Evolutionary conservation across 2,329 filamentous ascomycete genomes (phyloP).

Genomic region (Bipolaris victoriae): DNA sequence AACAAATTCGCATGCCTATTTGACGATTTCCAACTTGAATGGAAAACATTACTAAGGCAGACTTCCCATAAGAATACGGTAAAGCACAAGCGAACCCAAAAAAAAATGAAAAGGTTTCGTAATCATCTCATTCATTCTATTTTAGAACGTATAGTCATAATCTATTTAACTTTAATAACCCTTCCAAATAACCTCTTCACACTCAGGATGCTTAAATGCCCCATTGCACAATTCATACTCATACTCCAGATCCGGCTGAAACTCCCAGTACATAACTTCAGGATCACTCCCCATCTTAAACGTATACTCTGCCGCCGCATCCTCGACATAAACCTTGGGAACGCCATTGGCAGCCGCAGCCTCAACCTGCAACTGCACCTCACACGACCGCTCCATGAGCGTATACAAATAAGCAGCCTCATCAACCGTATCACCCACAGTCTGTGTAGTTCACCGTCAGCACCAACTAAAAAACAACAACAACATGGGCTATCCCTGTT

Average conservation of each 20-base stretch:
- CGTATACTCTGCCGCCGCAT: conserved; percentile 62
- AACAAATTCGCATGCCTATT: too few relatives aligned
- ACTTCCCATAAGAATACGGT: too few relatives aligned
- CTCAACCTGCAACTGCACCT: conserved; percentile 71
- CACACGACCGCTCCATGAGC: conserved; percentile 71
- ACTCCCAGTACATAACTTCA: conserved; percentile 59
- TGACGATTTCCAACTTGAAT: too few relatives aligned
- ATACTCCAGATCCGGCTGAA: conserved; percentile 59
- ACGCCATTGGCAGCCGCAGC: conserved; percentile 64
- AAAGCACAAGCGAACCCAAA: too few relatives aligned
- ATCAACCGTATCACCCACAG: conserved; percentile 73
- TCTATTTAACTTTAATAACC: conserved; percentile 2
- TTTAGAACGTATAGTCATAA: background rate
- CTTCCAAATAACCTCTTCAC: conserved; percentile 16
- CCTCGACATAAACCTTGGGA: conserved; percentile 60
- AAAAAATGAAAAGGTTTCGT: too few relatives aligned
- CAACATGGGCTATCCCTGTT: too few relatives aligned
- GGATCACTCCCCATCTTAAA: conserved; percentile 57
- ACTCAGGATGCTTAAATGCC: conserved; percentile 25
- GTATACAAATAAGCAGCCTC: conserved; percentile 75
- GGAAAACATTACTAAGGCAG: too few relatives aligned
- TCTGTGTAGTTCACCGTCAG: conserved; percentile 40
- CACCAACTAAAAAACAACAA: too few relatives aligned
- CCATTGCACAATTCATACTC: conserved; percentile 45
- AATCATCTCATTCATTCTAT: background rate